Evolutionary conservation across 176 grass and related monocot species (phyloP).

Genomic region (Ananas comosus): DNA sequence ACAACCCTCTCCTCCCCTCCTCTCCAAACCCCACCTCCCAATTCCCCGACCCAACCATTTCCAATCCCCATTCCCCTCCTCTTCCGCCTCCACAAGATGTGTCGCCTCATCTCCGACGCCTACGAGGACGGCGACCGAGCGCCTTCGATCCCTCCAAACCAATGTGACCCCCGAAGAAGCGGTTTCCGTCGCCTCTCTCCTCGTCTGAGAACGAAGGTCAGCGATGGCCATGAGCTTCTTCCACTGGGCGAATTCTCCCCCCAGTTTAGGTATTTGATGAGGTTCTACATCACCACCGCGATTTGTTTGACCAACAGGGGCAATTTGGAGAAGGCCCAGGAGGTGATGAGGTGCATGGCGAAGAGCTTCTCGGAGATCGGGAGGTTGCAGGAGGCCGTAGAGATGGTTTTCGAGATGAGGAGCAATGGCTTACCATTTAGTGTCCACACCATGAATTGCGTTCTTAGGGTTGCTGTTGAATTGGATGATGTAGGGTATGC

Average conservation of each 20-base stretch:
- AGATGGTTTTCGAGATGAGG: conserved; percentile 82
- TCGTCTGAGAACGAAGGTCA: conserved; percentile 54
- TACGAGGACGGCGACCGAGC: conserved; percentile 19
- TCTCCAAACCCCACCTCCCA: conserved; percentile 2
- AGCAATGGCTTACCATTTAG: conserved; percentile 54
- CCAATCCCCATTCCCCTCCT: neutral
- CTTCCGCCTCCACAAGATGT: neutral
- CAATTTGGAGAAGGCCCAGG: conserved; percentile 67
- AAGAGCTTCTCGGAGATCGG: conserved; percentile 45
- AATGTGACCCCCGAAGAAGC: conserved; percentile 42
- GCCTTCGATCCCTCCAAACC: conserved; percentile 21
- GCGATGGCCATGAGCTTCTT: conserved; percentile 56
- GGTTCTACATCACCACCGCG: conserved; percentile 63
- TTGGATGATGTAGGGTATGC: conserved; percentile 29
- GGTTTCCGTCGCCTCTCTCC: conserved; percentile 26
- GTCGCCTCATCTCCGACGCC: conserved; percentile 18
- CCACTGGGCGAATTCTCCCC: conserved; percentile 35
- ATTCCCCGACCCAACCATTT: neutral
- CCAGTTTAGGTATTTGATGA: conserved; percentile 48
- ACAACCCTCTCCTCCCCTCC: neutral
- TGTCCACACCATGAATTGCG: conserved; percentile 73
- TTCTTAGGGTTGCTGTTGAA: conserved; percentile 35
- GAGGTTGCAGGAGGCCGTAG: conserved; percentile 47
- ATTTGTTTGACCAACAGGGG: conserved; percentile 46
- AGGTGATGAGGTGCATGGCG: conserved; percentile 58